A percentile compares a stretch with the other conserved stretches of the same genome.
These are phyloP conservation scores for Sclerotiophoma versabilis DNA, from an alignment of 2,329 filamentous ascomycete species.

Conservation along the genomic window DNA sequence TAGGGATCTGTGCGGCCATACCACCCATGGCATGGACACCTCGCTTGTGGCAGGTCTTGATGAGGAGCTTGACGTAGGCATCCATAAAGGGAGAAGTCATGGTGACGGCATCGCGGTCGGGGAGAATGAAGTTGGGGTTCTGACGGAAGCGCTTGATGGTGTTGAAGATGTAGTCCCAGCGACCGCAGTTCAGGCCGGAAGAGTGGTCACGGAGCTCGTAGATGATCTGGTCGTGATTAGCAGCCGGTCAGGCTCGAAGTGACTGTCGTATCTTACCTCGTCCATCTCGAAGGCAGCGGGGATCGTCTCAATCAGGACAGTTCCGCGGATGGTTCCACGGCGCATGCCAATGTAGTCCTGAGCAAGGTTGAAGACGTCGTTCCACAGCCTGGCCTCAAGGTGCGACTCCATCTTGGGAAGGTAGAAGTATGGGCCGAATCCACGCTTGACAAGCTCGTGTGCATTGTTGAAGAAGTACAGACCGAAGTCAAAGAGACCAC, in stretches of 20 bases:
- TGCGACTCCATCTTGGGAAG: constrained; percentile 98
- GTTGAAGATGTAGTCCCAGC: constrained; percentile 99
- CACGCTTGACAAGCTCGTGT: constrained; percentile 81
- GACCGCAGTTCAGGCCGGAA: constrained; percentile 94
- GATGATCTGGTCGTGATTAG: constrained; percentile 71
- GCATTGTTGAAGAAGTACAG: constrained; percentile 99
- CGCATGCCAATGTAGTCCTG: constrained; percentile 92
- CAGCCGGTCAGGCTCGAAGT: neutral
- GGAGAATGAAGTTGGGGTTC: constrained; percentile 90
- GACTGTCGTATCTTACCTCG: constrained; percentile 60
- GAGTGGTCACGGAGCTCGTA: constrained; percentile 98
- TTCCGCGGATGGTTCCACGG: constrained; percentile 91
- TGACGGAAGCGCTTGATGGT: constrained; percentile 99
- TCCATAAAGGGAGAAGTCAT: constrained; percentile 99
- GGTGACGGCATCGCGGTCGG: constrained; percentile 87
- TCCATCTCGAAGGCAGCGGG: constrained; percentile 99
- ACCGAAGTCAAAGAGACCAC: constrained; percentile 93
- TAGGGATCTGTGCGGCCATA: constrained; percentile 98
- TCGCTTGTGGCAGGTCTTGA: constrained; percentile 96
- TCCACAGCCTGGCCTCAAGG: constrained; percentile 96
- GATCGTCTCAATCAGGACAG: constrained; percentile 97
- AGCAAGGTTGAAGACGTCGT: constrained; percentile 94
- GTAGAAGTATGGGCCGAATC: constrained; percentile 95
- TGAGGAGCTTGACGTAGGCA: constrained; percentile 93
- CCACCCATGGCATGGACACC: constrained; percentile 99